Base-by-base conservation (phyloP, 371 early-diverging fungal species). In the Coelomomyces lativittatus region DNA sequence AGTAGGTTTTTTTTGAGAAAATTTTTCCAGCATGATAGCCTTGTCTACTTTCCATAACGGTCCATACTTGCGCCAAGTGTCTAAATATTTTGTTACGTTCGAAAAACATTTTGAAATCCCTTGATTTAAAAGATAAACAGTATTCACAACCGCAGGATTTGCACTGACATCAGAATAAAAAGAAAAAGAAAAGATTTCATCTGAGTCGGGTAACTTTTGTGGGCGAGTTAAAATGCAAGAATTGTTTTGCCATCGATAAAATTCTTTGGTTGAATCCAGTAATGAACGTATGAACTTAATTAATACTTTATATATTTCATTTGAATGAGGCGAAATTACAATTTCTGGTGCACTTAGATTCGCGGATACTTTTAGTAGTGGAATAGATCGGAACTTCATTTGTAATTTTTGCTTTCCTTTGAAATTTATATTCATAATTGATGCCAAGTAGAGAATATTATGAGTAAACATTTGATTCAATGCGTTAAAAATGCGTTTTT, bases 31-130 rank as follows among this genome's bases (percentile, higher is more conserved):
- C 4, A 70, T 75, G 12, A 66, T 60, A 19, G 59, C 63, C 56
- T 75, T 72, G 53, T 75, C 76, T 2, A 75, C 70, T 49, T 70
- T 72, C 76, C 76, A 75, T n/a, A 75, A 48, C 8, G 76, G 76
- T 11, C 66, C 50, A 37, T 72, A 75, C 53, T 67, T 75, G 39
- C 73, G 41, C 69, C 71, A 75, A 3, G 61, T 47, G 28, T 75
- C 76, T 31, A 75, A 47, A 61, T 62, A 75, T 34, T 56, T 64
- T 39, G 56, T 56, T 15, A 75, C 37, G 38, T 53, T 52, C 2
- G 54, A 47, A 54, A 75, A 75, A 3, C 69, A 63, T 34, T 51
- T 58, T 21, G 56, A 58, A 19, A 72, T 59, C 3, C 59, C 60
- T 14, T 21, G 33, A 39, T 70, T 75, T 26, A 72, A 51, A 29